Evolutionary conservation across 352 stramenopile species (phyloP), one percentile per base, ranked within the genome.

Genomic region (Phytophthora hibernalis): DNA sequence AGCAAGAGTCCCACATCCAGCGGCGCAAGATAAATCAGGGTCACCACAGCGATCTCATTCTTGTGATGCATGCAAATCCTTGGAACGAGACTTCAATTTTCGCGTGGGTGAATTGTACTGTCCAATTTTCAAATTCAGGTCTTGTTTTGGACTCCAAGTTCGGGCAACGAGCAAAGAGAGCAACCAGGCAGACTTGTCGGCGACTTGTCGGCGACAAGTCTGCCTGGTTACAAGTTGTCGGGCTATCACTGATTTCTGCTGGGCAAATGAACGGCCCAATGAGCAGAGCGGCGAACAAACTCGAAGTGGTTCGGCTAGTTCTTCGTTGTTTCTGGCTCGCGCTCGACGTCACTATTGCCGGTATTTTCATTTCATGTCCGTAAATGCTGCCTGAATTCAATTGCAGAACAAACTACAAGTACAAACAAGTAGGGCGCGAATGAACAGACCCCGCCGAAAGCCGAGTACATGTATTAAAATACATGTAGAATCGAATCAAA

Each of bases 1-100:
- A n/a, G n/a, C n/a, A n/a, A n/a, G n/a, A n/a, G n/a, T n/a, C n/a
- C n/a, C n/a, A 18, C 10, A 0, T 21, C 2, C 43, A 31, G 15
- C 24, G 11, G 48, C 28, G n/a, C n/a, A 42, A 28, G 48, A 55
- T 55, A 55, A 51, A 51, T 51, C 44, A 51, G 44, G 44, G 21
- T 9, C 40, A 22, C 7, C 38, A 45, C 40, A 47, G 10, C 37
- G 37, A 44, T 44, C 37, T 44, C 37, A 44, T 44, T 44, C 37
- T 15, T 30, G 21, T 28, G 18, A 49, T 50, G 43, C 11, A 35
- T 51, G 44, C 44, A 51, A 51, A 51, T 51, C 44, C 40, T 51
- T 51, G 12, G n/a, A 51, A 51, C 11, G 12, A 12, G 22, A 35
- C 12, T 31, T 30, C 44, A 51, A 35, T 50, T 30, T 50, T 50